Evolutionary conservation across 345 rosid genomes (phyloP).

Genomic region (Acer campestre): DNA sequence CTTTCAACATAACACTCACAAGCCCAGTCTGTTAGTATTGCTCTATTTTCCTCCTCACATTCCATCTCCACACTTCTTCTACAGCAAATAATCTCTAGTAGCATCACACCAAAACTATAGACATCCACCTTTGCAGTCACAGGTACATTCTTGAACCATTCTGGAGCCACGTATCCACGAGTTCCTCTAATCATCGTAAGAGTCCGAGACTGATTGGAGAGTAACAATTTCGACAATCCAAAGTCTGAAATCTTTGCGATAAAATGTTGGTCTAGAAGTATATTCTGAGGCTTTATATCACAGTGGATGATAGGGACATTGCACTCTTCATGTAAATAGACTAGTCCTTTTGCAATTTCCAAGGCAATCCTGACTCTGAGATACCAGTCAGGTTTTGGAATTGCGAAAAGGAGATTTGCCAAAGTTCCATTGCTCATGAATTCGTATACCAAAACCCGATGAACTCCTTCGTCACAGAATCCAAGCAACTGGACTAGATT

Average conservation of each 20-base stretch:
- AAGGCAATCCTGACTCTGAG: slow-evolving; percentile 23
- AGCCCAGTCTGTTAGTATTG: slow-evolving; percentile 26
- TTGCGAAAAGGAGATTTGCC: slow-evolving; percentile 18
- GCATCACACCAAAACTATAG: slow-evolving; percentile 32
- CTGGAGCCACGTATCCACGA: slow-evolving; percentile 28
- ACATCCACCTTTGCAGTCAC: slow-evolving; percentile 35
- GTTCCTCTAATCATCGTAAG: slow-evolving; percentile 24
- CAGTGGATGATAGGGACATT: slow-evolving; percentile 12
- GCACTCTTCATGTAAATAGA: slow-evolving; percentile 32
- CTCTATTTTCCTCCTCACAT: background rate
- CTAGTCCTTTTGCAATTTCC: slow-evolving; percentile 28
- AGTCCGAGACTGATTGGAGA: slow-evolving; percentile 9
- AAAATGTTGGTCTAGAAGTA: slow-evolving; percentile 14
- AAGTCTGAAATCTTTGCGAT: slow-evolving; percentile 15
- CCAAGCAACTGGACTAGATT: slow-evolving; percentile 29
- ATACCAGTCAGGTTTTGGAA: slow-evolving; percentile 24
- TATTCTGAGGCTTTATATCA: slow-evolving; percentile 26
- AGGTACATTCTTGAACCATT: slow-evolving; percentile 27
- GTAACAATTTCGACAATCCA: slow-evolving; percentile 16
- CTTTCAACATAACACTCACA: slow-evolving; percentile 20
- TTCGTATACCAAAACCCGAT: slow-evolving; percentile 27
- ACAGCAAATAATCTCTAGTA: slow-evolving; percentile 30
- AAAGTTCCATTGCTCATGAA: slow-evolving; percentile 27
- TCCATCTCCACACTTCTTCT: slow-evolving; percentile 17
- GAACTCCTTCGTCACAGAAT: slow-evolving; percentile 25